Evolutionary conservation across 345 rosid species (phyloP), one percentile per base, ranked within the genome.

Genomic region (Gossypium turneri): DNA sequence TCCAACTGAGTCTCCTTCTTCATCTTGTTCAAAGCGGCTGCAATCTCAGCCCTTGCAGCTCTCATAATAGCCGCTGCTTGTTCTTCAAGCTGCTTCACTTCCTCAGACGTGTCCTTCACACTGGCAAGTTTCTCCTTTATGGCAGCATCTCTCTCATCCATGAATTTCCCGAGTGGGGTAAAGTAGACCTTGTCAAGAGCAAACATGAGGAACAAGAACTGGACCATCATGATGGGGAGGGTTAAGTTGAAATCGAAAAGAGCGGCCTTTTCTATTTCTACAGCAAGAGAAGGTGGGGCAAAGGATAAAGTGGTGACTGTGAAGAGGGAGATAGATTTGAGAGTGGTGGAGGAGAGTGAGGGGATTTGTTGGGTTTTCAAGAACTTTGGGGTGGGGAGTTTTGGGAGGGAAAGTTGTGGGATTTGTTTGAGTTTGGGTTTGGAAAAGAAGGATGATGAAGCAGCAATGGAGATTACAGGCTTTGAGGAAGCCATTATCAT

Each of bases 211-310:
- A 90, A 27, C 77, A 95, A 81, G 75, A 94, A 94, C 80, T 94
- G 90, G 12, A 41, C 94, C 82, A 86, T 86, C 78, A 94, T 91
- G 78, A 94, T 90, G 41, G 98, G 98, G 7, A 94, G 89, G 20
- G 97, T 94, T 2, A 94, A 78, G 83, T 94, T 87, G 92, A 92
- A 95, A 76, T 95, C 99, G 84, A 95, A 95, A 58, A 95, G 97
- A 15, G 90, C 85, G 0, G 98, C 99, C 12, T 95, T 95, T 73
- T 93, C 96, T 44, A 91, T 83, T 52, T 90, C 96, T 19, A 13
- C 98, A 2, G 99, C 98, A 17, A 95, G 75, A 3, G 96, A 87
- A 2, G 98, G 94, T 3, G 93, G 91, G n/a, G 88, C 86, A 45
- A 84, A 83, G 50, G 88, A 69, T 0, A 81, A 57, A 10, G 84